phyloP scores from a whole-genome alignment of 2,329 filamentous ascomycete genomes.

The Sordariomycetes sp. region DNA sequence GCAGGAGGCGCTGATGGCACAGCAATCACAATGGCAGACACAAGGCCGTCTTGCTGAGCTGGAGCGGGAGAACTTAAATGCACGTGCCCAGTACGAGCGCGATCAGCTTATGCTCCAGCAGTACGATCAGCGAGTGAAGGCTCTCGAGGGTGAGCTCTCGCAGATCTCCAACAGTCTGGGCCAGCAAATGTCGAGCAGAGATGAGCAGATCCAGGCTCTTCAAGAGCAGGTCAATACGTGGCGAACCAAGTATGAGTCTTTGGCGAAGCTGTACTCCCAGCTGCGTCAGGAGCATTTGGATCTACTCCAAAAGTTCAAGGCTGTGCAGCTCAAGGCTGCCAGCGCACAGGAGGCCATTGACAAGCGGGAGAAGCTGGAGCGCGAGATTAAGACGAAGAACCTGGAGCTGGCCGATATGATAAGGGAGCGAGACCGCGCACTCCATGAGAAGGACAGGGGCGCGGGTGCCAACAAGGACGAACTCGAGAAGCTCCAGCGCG shows the following conservation, averaged over 20 bases:
- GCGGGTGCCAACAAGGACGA: conserved; percentile 85
- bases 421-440: conserved; percentile 81
- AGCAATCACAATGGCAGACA: conserved; percentile 89
- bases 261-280: conserved; percentile 96
- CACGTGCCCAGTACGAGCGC: conserved; percentile 90
- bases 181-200: conserved; percentile 80
- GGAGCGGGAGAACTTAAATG: conserved; percentile 90
- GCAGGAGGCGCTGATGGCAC: conserved; percentile 78
- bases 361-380: conserved; percentile 84
- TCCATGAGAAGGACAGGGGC: conserved; percentile 88
- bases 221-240: conserved; percentile 98
- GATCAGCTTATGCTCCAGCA: conserved; percentile 96
- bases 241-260: conserved; percentile 91
- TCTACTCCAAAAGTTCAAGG: conserved; percentile 91
- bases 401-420: conserved; percentile 99
- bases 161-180: conserved; percentile 77
- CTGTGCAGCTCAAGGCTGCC: conserved; percentile 89
- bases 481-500: conserved; percentile 86
- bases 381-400: conserved; percentile 98
- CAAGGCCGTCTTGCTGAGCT: conserved; percentile 93
- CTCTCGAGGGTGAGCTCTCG: conserved; percentile 75
- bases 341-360: conserved; percentile 97
- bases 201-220: conserved; percentile 85
- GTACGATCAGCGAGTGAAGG: conserved; percentile 91
- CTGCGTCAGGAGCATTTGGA: conserved; percentile 91